Conservation (phyloP, 208 protist species). For the Tritrichomonas foetus region DNA sequence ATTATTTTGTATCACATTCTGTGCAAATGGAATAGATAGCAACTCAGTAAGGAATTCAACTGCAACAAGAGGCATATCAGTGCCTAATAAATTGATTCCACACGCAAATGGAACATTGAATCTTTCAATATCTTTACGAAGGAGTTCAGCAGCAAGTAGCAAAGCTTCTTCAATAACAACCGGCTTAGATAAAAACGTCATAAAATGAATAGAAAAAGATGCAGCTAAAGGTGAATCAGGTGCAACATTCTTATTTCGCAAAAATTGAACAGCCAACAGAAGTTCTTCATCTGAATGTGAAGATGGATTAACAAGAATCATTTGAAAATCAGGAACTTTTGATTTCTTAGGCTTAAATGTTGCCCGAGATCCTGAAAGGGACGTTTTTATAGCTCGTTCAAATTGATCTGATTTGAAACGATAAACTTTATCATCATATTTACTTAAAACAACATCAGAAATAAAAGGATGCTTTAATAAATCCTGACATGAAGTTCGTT, state of each 20-base stretch:
- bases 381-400: neutral
- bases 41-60: neutral
- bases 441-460: neutral
- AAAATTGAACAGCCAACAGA: neutral
- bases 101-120: neutral
- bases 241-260: neutral
- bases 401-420: conserved; percentile 20
- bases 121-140: neutral
- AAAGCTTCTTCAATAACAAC: neutral
- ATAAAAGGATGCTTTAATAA: conserved; percentile 18
- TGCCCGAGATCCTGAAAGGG: neutral
- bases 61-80: neutral
- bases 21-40: neutral
- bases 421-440: conserved; percentile 11
- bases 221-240: neutral
- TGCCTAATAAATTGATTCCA: no score
- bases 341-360: neutral
- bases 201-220: neutral
- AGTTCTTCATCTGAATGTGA: neutral
- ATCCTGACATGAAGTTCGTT: conserved; percentile 26
- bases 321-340: conserved; percentile 30
- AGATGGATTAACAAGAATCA: neutral
- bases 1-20: neutral
- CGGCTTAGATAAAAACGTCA: neutral
- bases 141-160: neutral